phyloP scores from a whole-genome alignment of 352 stramenopile genomes.

The Pythium aphanidermatum region DNA sequence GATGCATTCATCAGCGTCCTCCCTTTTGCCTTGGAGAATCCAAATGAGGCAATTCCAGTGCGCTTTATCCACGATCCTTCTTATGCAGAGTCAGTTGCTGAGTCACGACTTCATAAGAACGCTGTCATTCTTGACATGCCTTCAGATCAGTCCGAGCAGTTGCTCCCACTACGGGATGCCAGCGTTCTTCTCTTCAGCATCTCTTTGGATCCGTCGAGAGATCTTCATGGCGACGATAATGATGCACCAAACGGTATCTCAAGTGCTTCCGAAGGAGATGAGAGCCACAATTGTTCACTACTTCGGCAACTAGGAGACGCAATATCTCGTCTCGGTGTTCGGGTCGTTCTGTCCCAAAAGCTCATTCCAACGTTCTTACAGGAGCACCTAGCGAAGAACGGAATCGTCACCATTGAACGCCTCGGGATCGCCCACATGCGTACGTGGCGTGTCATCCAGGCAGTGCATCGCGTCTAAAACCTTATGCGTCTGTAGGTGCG shows the following conservation, averaged over 20 bases:
- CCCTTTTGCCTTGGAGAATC: conserved; percentile 26
- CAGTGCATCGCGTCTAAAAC: too few species aligned
- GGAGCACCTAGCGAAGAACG: conserved; percentile 25
- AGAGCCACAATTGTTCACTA: neutral
- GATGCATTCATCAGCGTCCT: conserved; percentile 42
- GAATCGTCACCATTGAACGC: conserved; percentile 42
- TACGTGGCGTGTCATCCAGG: conserved; percentile 22
- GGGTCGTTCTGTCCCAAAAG: conserved; percentile 49
- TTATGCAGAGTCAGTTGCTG: conserved; percentile 12
- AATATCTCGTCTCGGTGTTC: conserved; percentile 25
- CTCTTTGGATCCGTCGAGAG: conserved; percentile 35
- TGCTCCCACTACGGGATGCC: conserved; percentile 18
- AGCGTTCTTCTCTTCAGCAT: conserved; percentile 49
- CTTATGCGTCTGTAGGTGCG: conserved; percentile 26
- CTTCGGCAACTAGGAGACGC: conserved; percentile 17
- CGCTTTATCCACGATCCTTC: conserved; percentile 32
- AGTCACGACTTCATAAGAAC: conserved; percentile 38
- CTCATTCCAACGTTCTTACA: conserved; percentile 45
- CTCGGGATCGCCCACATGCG: conserved; percentile 44
- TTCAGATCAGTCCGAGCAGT: conserved; percentile 1
- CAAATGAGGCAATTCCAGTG: conserved; percentile 37
- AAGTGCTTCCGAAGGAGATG: too few species aligned
- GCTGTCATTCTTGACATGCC: conserved; percentile 39
- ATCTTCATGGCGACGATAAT: conserved; percentile 8
- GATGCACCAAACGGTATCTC: neutral